Base-by-base conservation (phyloP, 805 yeast species). In the Candida sanyiensis region DNA sequence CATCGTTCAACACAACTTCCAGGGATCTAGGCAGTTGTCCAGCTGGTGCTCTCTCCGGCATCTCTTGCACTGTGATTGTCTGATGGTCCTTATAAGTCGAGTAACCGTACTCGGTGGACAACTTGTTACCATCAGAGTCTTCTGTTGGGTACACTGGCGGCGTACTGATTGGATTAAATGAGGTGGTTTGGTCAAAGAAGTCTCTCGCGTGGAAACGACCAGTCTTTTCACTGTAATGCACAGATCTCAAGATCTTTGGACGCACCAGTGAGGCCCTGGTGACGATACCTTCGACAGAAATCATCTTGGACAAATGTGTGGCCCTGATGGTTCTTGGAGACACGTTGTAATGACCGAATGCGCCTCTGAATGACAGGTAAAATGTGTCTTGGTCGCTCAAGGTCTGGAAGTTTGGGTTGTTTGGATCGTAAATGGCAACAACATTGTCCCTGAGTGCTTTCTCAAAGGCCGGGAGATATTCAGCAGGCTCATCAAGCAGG, bases 11-110 rank as follows among this genome's bases (percentile, higher is more conserved):
- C n/a, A 90, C 76, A 18, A 90, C 83, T 56, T 93, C 98, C 25
- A 93, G 73, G 3, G 95, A 80, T 53, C 97, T 72, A 25, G 98
- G 98, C 46, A 93, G 70, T 64, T 90, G 97, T 40, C 98, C 98
- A 1, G 97, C 95, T 12, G 97, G 98, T 1, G 97, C 96, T 46
- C 81, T 72, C 64, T 93, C 97, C 1, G 98, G 97, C 86, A 93
- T 85, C 65, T 93, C 98, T 61, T 93, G 98, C 26, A 93, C 82
- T 0, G 96, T 77, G 26, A 93, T 73, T 28, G 87, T 83, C 63
- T 93, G 98, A 59, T 90, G 96, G 62, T 93, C 98, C 51, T 90
- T 72, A 59, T 86, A 93, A 21, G 94, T 87, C 7, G 89, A 81
- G 56, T 80, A 83, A 1, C 98, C 98, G 55, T 86, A 93, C 59